Conservation (phyloP, 163 green algal genomes). For the Scenedesmus sp. region DNA sequence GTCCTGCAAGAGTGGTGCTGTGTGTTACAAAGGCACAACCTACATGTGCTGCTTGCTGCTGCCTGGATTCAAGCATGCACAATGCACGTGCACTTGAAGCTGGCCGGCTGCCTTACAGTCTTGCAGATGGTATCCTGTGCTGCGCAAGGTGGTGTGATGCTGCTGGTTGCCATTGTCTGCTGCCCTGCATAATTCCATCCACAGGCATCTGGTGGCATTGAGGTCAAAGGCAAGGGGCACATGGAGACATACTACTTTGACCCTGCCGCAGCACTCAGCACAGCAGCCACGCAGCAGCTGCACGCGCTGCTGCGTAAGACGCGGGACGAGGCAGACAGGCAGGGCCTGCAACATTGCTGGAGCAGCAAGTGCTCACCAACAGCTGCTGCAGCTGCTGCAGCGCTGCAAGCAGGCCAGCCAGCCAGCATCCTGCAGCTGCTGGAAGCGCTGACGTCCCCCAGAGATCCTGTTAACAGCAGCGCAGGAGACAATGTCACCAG, state of each 20-base stretch:
- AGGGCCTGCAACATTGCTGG: not conserved
- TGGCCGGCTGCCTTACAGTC: too few species aligned
- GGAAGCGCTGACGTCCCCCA: not conserved
- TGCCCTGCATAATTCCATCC: not conserved
- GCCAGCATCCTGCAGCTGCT: not conserved
- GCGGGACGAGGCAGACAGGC: not conserved
- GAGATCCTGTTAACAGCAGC: not conserved
- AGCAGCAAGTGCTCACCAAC: not conserved
- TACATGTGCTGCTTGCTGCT: too few species aligned
- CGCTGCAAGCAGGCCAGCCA: not conserved
- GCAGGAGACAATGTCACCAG: not conserved
- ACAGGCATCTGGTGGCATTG: slow-evolving; percentile 44
- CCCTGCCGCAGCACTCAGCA: not conserved
- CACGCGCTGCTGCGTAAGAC: not conserved
- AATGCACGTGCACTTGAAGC: too few species aligned
- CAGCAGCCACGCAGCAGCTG: slow-evolving; percentile 2
- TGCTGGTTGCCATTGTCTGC: not conserved
- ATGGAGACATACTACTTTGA: slow-evolving; percentile 51
- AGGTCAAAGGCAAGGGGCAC: slow-evolving; percentile 60
- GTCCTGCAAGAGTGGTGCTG: too few species aligned
- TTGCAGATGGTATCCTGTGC: too few species aligned
- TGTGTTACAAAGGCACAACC: too few species aligned
- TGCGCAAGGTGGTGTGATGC: too few species aligned
- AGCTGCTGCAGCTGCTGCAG: not conserved
- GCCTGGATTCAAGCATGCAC: too few species aligned